A percentile compares a stretch with the other conserved stretches of the same genome.
phyloP scores from a whole-genome alignment of 148 eudicot species.

The Arctostaphylos glauca region DNA sequence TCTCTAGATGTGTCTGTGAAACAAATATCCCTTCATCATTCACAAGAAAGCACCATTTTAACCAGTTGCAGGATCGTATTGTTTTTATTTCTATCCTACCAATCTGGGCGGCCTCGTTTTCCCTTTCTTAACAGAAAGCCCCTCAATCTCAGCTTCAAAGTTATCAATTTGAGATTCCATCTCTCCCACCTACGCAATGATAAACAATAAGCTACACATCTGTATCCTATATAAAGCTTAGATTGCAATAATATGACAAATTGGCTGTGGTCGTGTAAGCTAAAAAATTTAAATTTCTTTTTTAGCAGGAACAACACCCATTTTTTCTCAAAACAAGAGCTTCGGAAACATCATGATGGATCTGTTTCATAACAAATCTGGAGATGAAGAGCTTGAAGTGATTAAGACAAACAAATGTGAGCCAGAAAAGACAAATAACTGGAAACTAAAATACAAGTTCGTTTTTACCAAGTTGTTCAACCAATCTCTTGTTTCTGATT shows the following conservation, averaged over 20 bases:
- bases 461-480: constrained; percentile 84
- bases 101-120: constrained; percentile 96
- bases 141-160: constrained; percentile 99
- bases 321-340: not conserved
- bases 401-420: not conserved
- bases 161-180: constrained; percentile 90
- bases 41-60: not conserved
- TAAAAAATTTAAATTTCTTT: not conserved
- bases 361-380: not conserved
- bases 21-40: constrained; percentile 13
- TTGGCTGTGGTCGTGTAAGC: not conserved
- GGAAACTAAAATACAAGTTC: not conserved
- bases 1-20: constrained; percentile 82
- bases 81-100: constrained; percentile 45
- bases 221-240: not conserved
- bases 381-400: not conserved
- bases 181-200: constrained; percentile 71
- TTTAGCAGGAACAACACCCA: not conserved
- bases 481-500: constrained; percentile 99
- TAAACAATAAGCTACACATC: constrained; percentile 9
- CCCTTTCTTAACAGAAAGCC: constrained; percentile 91
- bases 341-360: not conserved
- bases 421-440: not conserved
- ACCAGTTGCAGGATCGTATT: not conserved
- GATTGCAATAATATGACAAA: not conserved